Percentiles rank a stretch among this genome's conserved stretches.
Evolutionary conservation across 2,329 filamentous ascomycete species (phyloP).

Genomic region (Aschersonia sp.): DNA sequence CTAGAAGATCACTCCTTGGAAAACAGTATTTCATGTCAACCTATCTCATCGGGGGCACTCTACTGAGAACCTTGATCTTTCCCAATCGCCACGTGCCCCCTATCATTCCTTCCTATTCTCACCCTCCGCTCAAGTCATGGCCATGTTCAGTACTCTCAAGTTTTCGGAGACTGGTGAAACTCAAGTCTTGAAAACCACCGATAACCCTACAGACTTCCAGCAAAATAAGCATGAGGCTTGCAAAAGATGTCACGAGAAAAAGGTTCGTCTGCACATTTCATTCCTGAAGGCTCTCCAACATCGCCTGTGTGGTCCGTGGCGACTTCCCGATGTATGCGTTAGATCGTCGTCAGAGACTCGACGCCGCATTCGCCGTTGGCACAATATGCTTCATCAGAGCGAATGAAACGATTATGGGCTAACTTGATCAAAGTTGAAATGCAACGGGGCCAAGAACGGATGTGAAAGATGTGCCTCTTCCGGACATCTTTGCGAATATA

Average conservation of each 20-base stretch:
- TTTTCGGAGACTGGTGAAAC: constrained; percentile 12
- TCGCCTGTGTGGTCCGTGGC: background rate
- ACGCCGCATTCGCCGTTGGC: too few relatives aligned
- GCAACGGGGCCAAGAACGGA: constrained; percentile 22
- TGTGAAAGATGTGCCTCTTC: constrained; percentile 19
- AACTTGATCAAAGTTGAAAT: constrained; percentile 14
- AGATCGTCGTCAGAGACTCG: too few relatives aligned
- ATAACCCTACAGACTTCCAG: constrained; percentile 20
- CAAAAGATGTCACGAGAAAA: constrained; percentile 23
- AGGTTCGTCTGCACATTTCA: constrained; percentile 11
- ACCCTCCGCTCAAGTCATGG: background rate
- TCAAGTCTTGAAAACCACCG: constrained; percentile 19
- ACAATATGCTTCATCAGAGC: background rate
- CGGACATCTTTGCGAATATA: constrained; percentile 19
- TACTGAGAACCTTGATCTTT: background rate
- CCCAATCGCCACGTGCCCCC: too few relatives aligned
- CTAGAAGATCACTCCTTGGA: too few relatives aligned
- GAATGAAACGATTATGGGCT: background rate
- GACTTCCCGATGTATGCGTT: too few relatives aligned
- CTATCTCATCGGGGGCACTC: too few relatives aligned
- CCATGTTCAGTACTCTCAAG: background rate
- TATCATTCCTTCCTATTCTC: too few relatives aligned
- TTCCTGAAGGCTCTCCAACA: background rate
- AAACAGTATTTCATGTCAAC: too few relatives aligned
- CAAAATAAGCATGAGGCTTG: constrained; percentile 24